These are phyloP conservation scores for Fistulinella prunicolor DNA, from an alignment of 768 basidiomycete species.

Conservation along the genomic window DNA sequence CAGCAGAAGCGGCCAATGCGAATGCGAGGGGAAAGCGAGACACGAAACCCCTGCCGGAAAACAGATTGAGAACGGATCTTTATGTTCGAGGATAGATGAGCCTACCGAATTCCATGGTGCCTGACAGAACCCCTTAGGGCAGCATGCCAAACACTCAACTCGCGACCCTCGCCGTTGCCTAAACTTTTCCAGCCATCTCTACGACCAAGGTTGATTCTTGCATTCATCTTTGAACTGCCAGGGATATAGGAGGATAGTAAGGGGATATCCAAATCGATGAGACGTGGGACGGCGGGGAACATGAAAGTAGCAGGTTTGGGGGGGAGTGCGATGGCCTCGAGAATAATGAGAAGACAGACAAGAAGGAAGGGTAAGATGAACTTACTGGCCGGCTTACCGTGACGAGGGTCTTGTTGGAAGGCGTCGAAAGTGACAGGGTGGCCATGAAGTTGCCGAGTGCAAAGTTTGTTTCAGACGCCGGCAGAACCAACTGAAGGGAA, in stretches of 20 bases:
- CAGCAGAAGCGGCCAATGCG: constrained; percentile 42
- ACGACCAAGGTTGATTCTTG: constrained; percentile 71
- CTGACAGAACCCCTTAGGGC: constrained; percentile 58
- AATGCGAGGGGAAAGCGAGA: constrained; percentile 65
- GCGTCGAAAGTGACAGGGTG: constrained; percentile 54
- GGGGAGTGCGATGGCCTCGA: constrained; percentile 59
- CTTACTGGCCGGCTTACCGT: constrained; percentile 65
- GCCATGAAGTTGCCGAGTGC: constrained; percentile 87
- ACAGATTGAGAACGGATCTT: neutral
- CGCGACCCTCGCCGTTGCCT: constrained; percentile 68
- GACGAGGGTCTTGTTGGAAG: constrained; percentile 61
- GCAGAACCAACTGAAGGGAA: constrained; percentile 62
- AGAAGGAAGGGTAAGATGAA: constrained; percentile 4
- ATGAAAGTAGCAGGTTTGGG: constrained; percentile 28
- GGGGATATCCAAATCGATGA: constrained; percentile 49
- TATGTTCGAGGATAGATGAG: neutral
- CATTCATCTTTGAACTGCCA: constrained; percentile 46
- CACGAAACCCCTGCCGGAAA: constrained; percentile 53
- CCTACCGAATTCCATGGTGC: constrained; percentile 69
- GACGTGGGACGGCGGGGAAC: constrained; percentile 39
- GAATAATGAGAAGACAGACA: constrained; percentile 8
- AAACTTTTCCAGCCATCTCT: constrained; percentile 68
- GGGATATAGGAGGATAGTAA: constrained; percentile 56
- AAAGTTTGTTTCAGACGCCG: constrained; percentile 62
- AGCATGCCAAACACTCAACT: constrained; percentile 65